Base-by-base conservation (phyloP, 148 eudicot species). In the Talinum fruticosum region DNA sequence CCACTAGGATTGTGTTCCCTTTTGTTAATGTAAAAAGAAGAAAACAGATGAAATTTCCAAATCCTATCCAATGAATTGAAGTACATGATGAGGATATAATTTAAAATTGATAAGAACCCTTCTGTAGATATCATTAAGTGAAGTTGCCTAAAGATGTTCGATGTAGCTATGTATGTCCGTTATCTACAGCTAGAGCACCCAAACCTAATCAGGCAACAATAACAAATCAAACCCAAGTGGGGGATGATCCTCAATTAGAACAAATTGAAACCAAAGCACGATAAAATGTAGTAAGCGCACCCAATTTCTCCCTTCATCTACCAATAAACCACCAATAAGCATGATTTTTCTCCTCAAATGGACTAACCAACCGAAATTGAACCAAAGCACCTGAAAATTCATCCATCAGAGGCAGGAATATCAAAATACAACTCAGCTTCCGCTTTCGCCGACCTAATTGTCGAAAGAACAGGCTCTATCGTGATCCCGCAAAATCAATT, bases 261-360 rank as follows among this genome's bases (percentile, higher is more conserved):
- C 62, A 54, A 54, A 23, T 21, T 54, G 62, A 1, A 54, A 8
- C 30, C 33, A 70, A 10, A 24, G 19, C 51, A 44, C 1, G 49
- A 14, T 14, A n/a, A 41, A 38, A n/a, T 44, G 8, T 41, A 1
- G 19, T 44, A 49, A 66, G 10, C 32, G 30, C 21, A 21, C 14
- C 45, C 72, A 32, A 66, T 45, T 24, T 49, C 24, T 16, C 26
- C 45, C 2, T 30, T 35, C 19, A 7, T 29, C 36, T 36, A 37
- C 29, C 19, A 28, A 75, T 26, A 77, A 4, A 68, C n/a, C 65
- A 49, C 79, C 26, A 29, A 71, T 44, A 61, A 41, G 18, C 73
- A 77, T 0, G 23, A 37, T 38, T 19, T 70, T 28, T 6, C 80
- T 28, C 4, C 66, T 68, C 47, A 21, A 38, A 38, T 0, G 13